Evolutionary conservation across 1,139 yeast species (phyloP).

Genomic region (Diutina scorzettiae): DNA sequence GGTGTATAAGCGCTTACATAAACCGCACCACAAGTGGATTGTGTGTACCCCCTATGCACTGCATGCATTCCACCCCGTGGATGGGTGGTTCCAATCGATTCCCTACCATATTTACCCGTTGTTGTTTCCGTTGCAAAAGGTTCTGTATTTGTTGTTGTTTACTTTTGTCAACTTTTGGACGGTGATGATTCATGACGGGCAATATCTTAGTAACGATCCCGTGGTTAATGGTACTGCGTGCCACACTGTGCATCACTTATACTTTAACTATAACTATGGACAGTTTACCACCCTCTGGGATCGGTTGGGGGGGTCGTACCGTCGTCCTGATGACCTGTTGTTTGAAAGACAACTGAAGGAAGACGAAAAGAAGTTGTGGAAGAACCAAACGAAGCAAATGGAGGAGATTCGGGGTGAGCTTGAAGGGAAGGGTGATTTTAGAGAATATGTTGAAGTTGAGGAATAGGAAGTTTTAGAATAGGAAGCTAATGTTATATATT

Average conservation of each 20-base stretch:
- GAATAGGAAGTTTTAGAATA: too few relatives aligned
- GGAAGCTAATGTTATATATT: too few relatives aligned
- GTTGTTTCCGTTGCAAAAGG: conserved; percentile 83
- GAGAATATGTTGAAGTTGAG: conserved; percentile 18
- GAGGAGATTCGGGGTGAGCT: conserved; percentile 69
- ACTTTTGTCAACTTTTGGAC: conserved; percentile 96
- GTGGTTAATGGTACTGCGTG: conserved; percentile 96
- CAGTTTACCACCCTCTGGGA: conserved; percentile 98
- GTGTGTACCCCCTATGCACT: conserved; percentile 98
- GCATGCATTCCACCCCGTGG: conserved; percentile 97
- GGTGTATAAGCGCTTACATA: conserved; percentile 77
- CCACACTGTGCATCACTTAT: conserved; percentile 91
- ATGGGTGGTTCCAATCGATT: conserved; percentile 83
- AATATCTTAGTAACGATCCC: conserved; percentile 86
- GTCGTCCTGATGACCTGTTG: conserved; percentile 80
- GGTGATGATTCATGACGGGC: conserved; percentile 97
- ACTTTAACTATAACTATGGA: conserved; percentile 95
- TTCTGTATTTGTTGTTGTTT: conserved; percentile 68
- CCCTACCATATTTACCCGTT: conserved; percentile 91
- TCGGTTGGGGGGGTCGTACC: conserved; percentile 84
- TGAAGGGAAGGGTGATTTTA: conserved; percentile 61
- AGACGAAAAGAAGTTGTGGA: conserved; percentile 49
- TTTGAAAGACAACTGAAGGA: conserved; percentile 44
- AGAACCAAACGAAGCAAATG: conserved; percentile 60
- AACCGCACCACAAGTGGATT: conserved; percentile 99